A percentile compares a stretch with the other conserved stretches of the same genome.
Evolutionary conservation across 2,329 filamentous ascomycete species (phyloP).

Genomic region (Chrysoporthe austroafricana): DNA sequence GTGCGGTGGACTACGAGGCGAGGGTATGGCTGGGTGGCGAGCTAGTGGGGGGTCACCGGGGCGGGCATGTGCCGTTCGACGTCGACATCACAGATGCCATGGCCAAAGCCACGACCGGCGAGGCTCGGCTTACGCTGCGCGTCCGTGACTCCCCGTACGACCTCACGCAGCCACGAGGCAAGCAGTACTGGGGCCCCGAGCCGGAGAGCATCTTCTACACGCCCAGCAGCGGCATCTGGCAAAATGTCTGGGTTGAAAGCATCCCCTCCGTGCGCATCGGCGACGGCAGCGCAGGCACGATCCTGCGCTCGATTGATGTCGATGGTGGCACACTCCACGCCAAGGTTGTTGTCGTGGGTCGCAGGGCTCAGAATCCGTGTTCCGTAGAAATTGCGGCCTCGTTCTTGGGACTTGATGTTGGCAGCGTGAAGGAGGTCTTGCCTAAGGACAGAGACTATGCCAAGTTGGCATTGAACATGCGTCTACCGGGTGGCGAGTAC

Average conservation of each 20-base stretch:
- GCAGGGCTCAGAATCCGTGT: conserved; percentile 50
- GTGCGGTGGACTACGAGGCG: conserved; percentile 65
- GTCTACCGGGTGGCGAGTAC: conserved; percentile 41
- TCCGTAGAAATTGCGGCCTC: conserved; percentile 58
- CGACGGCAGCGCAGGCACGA: conserved; percentile 61
- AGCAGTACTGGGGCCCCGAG: conserved; percentile 67
- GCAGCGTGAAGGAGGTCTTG: conserved; percentile 48
- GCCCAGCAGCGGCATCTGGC: conserved; percentile 62
- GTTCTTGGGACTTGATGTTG: conserved; percentile 52
- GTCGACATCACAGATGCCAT: conserved; percentile 61
- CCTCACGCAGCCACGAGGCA: conserved; percentile 66
- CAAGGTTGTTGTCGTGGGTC: conserved; percentile 52
- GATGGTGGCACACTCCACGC: conserved; percentile 54
- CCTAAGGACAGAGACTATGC: conserved; percentile 54
- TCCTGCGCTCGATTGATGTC: conserved; percentile 60
- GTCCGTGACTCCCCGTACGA: conserved; percentile 68
- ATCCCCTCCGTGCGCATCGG: conserved; percentile 57
- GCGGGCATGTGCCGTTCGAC: conserved; percentile 62
- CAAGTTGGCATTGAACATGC: conserved; percentile 52
- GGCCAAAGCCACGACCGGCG: conserved; percentile 33
- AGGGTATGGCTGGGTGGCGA: conserved; percentile 59
- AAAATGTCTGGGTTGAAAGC: conserved; percentile 60
- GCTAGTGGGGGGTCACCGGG: conserved; percentile 57
- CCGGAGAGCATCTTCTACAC: conserved; percentile 65
- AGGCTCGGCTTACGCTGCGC: conserved; percentile 54